Conservation (phyloP, 371 early-diverging fungal genomes). For the Circinella minor region DNA sequence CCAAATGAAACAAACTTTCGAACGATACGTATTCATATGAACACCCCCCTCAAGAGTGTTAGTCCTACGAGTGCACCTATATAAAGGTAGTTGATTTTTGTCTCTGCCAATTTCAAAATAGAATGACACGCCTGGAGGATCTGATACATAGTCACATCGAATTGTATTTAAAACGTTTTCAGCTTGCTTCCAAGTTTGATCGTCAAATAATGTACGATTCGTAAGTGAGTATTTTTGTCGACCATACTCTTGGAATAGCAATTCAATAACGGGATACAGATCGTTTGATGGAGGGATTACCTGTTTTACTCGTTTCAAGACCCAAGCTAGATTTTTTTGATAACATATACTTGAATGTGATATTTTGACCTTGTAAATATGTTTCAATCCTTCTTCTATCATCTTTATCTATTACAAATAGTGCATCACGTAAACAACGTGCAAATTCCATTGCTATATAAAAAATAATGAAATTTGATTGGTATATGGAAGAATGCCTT, state of each 20-base stretch:
- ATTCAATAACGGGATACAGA: no score
- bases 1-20: not conserved
- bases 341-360: no score
- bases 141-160: not conserved
- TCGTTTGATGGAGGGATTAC: no score
- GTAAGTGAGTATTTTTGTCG: not conserved
- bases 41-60: not conserved
- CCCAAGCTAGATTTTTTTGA: no score
- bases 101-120: not conserved
- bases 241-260: no score
- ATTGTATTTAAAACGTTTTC: not conserved
- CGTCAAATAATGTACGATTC: not conserved
- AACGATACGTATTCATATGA: not conserved
- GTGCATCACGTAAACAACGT: no score
- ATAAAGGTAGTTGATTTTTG: not conserved
- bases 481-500: no score
- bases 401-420: no score
- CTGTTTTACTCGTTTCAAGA: no score
- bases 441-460: not conserved
- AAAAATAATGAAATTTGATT: not conserved
- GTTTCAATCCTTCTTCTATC: no score
- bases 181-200: not conserved
- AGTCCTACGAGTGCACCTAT: not conserved
- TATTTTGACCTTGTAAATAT: no score
- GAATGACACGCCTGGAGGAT: not conserved